phyloP scores from a whole-genome alignment of 306 rosid species.

The Quercus gilva region DNA sequence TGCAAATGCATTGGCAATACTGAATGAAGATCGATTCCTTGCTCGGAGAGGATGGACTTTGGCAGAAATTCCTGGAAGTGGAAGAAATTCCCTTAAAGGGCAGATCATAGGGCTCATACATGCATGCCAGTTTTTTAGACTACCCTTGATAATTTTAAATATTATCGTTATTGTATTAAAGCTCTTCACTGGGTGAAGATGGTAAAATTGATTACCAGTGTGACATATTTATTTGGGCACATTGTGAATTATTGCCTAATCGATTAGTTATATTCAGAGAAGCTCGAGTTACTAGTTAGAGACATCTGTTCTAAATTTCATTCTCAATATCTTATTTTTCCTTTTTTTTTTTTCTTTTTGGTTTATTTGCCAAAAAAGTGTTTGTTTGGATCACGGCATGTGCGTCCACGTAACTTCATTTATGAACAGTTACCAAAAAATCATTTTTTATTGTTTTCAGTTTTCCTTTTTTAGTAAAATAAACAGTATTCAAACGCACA shows the following conservation, averaged over 20 bases:
- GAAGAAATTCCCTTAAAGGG: conserved; percentile 61
- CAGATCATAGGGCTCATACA: conserved; percentile 66
- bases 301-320: neutral
- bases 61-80: conserved; percentile 47
- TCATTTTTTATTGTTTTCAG: too few relatives aligned
- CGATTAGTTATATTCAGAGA: neutral
- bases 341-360: too few relatives aligned
- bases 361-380: too few relatives aligned
- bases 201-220: neutral
- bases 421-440: too few relatives aligned
- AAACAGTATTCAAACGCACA: too few relatives aligned
- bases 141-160: conserved; percentile 69
- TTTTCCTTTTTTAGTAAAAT: too few relatives aligned
- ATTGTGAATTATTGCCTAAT: neutral
- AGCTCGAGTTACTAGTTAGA: neutral
- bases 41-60: conserved; percentile 81
- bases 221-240: neutral
- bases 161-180: conserved; percentile 42
- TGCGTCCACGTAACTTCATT: too few relatives aligned
- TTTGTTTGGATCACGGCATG: too few relatives aligned
- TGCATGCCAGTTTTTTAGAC: conserved; percentile 71
- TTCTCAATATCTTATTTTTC: neutral
- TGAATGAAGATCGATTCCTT: conserved; percentile 87
- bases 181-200: conserved; percentile 58
- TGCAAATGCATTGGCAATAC: conserved; percentile 73